phyloP scores from a whole-genome alignment of 2,329 filamentous ascomycete genomes.

The Curvularia eragrostidis region DNA sequence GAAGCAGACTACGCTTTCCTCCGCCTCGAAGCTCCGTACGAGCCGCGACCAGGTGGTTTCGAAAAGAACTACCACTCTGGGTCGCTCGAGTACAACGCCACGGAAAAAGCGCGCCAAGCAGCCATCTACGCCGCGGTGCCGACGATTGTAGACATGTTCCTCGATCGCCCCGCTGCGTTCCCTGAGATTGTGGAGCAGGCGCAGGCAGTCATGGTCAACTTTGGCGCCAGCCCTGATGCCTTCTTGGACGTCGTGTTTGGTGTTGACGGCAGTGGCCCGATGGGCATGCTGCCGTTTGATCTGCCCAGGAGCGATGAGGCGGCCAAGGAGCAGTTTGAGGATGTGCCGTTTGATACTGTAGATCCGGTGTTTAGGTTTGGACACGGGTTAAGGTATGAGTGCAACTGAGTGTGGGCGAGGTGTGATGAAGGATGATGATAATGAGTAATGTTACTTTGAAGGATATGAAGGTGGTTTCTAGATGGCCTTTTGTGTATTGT shows the following conservation, averaged over 20 bases:
- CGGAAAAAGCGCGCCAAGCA: slow-evolving; percentile 50
- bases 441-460: not conserved
- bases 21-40: slow-evolving; percentile 51
- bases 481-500: not conserved
- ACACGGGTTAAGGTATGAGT: slow-evolving; percentile 43
- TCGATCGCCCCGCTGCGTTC: slow-evolving; percentile 55
- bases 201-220: slow-evolving; percentile 51
- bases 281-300: slow-evolving; percentile 58
- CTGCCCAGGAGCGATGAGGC: slow-evolving; percentile 55
- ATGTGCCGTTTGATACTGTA: slow-evolving; percentile 50
- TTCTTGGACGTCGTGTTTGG: slow-evolving; percentile 56
- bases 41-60: slow-evolving; percentile 53
- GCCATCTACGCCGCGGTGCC: slow-evolving; percentile 50
- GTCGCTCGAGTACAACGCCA: slow-evolving; percentile 52
- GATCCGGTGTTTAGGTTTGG: slow-evolving; percentile 48
- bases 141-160: slow-evolving; percentile 54
- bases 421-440: not conserved
- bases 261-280: slow-evolving; percentile 45
- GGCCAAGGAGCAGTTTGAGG: slow-evolving; percentile 47
- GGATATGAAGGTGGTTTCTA: not conserved
- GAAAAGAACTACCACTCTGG: slow-evolving; percentile 52
- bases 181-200: slow-evolving; percentile 52
- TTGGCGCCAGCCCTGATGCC: slow-evolving; percentile 51
- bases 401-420: not conserved
- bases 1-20: slow-evolving; percentile 54